Conservation (phyloP, 169 alveolate genomes). For the Fabrea salina region DNA sequence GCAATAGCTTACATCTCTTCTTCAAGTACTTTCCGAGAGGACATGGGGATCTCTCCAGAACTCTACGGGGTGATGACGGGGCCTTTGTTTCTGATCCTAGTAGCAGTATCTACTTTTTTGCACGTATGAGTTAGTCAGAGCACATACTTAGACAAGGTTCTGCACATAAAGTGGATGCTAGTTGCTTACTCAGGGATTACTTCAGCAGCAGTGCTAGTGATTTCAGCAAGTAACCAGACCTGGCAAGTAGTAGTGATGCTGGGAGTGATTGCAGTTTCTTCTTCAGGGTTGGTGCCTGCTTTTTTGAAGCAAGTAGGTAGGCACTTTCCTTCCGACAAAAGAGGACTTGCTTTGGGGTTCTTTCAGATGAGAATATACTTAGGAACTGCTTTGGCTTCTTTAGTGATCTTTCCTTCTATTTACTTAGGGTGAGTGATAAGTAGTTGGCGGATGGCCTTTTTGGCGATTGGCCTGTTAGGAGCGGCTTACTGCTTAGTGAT, state of each 20-base stretch:
- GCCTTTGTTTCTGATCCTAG: conserved; percentile 3
- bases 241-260: too few relatives aligned
- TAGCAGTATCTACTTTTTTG: background rate
- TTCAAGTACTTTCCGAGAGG: background rate
- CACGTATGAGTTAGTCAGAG: conserved; percentile 13
- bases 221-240: too few relatives aligned
- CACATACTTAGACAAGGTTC: background rate
- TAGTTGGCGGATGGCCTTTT: conserved; percentile 8
- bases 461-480: background rate
- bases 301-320: background rate
- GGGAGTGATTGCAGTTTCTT: conserved; percentile 3
- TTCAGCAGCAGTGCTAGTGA: background rate
- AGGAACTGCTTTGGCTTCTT: conserved; percentile 25
- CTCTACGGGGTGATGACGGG: conserved; percentile 23
- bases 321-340: background rate
- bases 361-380: background rate
- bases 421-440: too few relatives aligned
- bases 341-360: conserved; percentile 17
- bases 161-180: background rate
- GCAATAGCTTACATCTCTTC: conserved; percentile 12
- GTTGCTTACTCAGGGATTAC: background rate
- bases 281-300: conserved; percentile 21
- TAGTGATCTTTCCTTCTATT: background rate
- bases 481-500: background rate
- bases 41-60: background rate